A percentile compares a stretch with the other conserved stretches of the same genome.
Conservation (phyloP, 2,329 filamentous ascomycete species). For the Colletotrichum eremochloae region DNA sequence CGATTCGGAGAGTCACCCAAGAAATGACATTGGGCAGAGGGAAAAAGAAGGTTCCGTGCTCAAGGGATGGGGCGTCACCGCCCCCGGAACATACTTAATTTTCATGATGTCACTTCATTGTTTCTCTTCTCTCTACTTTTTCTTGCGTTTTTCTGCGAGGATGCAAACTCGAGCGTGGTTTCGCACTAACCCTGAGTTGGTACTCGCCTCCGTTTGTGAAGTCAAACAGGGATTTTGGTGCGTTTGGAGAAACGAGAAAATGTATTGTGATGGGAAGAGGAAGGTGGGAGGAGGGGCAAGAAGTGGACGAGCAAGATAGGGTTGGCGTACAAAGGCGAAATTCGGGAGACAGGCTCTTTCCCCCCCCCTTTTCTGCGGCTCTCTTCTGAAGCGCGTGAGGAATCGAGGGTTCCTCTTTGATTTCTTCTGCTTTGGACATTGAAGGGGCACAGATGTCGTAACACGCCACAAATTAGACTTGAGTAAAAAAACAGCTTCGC, state of each 20-base stretch:
- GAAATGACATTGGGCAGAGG: conserved; percentile 33
- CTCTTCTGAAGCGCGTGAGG: conserved; percentile 11
- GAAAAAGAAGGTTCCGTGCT: conserved; percentile 24
- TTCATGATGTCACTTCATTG: conserved; percentile 39
- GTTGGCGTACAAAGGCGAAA: conserved; percentile 30
- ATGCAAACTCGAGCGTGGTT: conserved; percentile 14
- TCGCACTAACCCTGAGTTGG: background rate
- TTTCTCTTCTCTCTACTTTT: conserved; percentile 23
- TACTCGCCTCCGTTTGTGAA: conserved; percentile 14
- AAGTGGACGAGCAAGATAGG: conserved; percentile 15
- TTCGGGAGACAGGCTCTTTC: conserved; percentile 32
- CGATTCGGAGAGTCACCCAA: conserved; percentile 21
- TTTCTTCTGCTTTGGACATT: conserved; percentile 42
- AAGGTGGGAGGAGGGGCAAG: background rate
- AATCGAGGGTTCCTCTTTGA: conserved; percentile 26
- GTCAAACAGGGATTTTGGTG: conserved; percentile 4
- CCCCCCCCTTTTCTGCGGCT: conserved; percentile 25
- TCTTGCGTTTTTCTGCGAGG: conserved; percentile 16
- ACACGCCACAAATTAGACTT: conserved; percentile 34
- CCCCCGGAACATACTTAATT: conserved; percentile 42
- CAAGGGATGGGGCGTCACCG: conserved; percentile 33
- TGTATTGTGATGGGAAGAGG: conserved; percentile 19
- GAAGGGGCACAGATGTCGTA: conserved; percentile 42
- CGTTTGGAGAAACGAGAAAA: conserved; percentile 16
- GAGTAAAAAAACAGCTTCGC: conserved; percentile 21